Percentiles rank a stretch among this genome's conserved stretches.
These are phyloP conservation scores for Parsonsia alboflavescens DNA, from an alignment of 257 asterid species.

Conservation along the genomic window DNA sequence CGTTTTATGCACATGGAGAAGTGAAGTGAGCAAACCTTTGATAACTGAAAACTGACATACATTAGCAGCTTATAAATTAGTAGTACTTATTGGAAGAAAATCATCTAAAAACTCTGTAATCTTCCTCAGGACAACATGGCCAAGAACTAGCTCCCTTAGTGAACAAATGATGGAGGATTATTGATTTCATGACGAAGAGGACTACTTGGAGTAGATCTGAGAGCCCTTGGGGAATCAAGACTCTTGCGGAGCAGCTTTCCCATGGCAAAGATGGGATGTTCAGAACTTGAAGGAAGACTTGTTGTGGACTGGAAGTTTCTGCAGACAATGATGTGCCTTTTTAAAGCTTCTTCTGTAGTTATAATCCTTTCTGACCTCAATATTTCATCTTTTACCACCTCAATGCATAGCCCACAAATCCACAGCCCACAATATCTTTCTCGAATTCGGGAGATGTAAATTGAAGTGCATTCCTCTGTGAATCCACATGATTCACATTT, in stretches of 20 bases:
- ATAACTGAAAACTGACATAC: background rate
- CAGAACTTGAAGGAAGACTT: slow-evolving; percentile 6
- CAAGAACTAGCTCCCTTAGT: background rate
- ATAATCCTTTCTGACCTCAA: slow-evolving; percentile 17
- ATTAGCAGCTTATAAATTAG: background rate
- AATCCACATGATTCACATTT: slow-evolving; percentile 30
- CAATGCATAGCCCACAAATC: slow-evolving; percentile 25
- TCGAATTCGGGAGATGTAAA: slow-evolving; percentile 17
- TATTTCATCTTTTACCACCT: slow-evolving; percentile 25
- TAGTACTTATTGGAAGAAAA: background rate
- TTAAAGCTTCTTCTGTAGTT: slow-evolving; percentile 19
- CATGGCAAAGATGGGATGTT: slow-evolving; percentile 22
- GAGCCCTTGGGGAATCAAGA: slow-evolving; percentile 21
- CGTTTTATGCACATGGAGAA: background rate
- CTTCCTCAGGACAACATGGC: background rate
- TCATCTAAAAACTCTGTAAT: background rate
- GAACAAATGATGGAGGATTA: slow-evolving; percentile 11
- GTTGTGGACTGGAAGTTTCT: slow-evolving; percentile 12
- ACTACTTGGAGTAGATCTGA: slow-evolving; percentile 8
- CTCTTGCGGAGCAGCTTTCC: slow-evolving; percentile 23
- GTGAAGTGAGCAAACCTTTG: slow-evolving; percentile 1
- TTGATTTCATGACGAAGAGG: slow-evolving; percentile 15
- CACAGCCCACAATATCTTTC: slow-evolving; percentile 25
- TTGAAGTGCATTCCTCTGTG: slow-evolving; percentile 27
- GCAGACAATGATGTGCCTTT: slow-evolving; percentile 24